Conservation (phyloP, 306 rosid genomes). For the Vachellia collinsii region DNA sequence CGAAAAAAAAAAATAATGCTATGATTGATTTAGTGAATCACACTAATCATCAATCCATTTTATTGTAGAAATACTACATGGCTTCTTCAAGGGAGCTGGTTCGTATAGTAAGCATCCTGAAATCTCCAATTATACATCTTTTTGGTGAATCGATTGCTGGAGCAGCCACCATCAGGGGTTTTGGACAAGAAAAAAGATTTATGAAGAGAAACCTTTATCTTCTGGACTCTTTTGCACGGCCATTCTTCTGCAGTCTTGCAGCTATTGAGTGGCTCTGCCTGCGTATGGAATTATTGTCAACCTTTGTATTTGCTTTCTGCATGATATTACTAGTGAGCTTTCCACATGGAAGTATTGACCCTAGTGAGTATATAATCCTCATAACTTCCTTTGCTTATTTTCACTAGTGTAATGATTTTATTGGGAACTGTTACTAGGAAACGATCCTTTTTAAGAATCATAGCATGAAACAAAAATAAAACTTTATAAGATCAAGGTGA, state of each 20-base stretch:
- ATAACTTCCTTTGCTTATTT: slow-evolving; percentile 15
- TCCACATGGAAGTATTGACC: slow-evolving; percentile 91
- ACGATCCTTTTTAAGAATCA: neutral
- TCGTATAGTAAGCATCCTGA: slow-evolving; percentile 97
- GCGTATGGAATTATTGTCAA: slow-evolving; percentile 94
- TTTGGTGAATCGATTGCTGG: slow-evolving; percentile 99
- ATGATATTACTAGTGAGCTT: slow-evolving; percentile 96
- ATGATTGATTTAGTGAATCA: slow-evolving; percentile 17
- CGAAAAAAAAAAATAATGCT: neutral
- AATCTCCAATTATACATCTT: slow-evolving; percentile 91
- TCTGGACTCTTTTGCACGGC: slow-evolving; percentile 94
- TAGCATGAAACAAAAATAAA: neutral
- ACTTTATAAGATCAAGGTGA: neutral
- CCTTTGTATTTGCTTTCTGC: slow-evolving; percentile 95
- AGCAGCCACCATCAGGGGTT: slow-evolving; percentile 96
- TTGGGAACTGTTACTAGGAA: neutral
- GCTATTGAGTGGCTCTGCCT: slow-evolving; percentile 99
- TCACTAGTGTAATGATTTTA: slow-evolving; percentile 11
- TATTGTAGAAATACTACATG: slow-evolving; percentile 93
- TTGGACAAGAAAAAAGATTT: slow-evolving; percentile 97
- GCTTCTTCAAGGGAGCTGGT: slow-evolving; percentile 98
- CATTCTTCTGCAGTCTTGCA: slow-evolving; percentile 98
- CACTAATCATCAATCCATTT: slow-evolving; percentile 31
- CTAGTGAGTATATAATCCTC: slow-evolving; percentile 64
- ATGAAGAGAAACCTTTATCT: slow-evolving; percentile 93